Base-by-base conservation (phyloP, 176 grass and related monocot species). In the Hsuehochloa calcarea region DNA sequence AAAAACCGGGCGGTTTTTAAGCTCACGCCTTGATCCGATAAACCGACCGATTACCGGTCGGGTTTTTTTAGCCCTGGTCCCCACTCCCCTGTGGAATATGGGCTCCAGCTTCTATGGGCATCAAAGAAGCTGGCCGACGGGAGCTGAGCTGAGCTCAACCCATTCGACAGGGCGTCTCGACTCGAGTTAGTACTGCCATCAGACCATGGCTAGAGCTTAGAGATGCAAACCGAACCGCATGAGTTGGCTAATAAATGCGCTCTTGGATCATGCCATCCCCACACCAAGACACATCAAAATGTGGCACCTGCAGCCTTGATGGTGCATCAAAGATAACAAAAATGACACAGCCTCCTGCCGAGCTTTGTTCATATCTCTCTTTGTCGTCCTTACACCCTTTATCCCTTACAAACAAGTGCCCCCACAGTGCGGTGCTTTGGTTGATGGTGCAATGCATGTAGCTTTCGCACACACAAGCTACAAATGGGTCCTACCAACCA, bases 401-500 rank as follows among this genome's bases (percentile, higher is more conserved):
- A 73, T 85, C 83, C 46, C 49, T 69, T 75, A 8, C 44, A 75
- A 61, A 14, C 20, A 76, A 74, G 49, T 68, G 78, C 62, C 70
- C 70, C 61, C 70, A 77, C 86, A 70, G 23, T 22, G 10, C 19
- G 11, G 86, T 88, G 65, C 73, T 83, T 78, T 35, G 23, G 65
- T 14, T 84, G 63, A 70, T 88, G 65, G 55, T 83, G 73, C 80
- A 88, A 88, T 52, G 80, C 80, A 71, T 54, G 51, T 19, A 64
- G 29, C 74, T 55, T 62, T 54, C 46, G 71, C 49, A 43, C 45
- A 54, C 22, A 26, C n/a, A 26, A 61, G n/a, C 55, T 34, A 70
- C 14, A 71, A 26, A 78, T 83, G 80, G 86, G 20, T 81, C 70
- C 26, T 59, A 26, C 27, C n/a, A n/a, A n/a, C n/a, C 60, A 38